Evolutionary conservation across 495 filamentous ascomycete genomes (phyloP).

Genomic region (Alectoria sarmentosa): DNA sequence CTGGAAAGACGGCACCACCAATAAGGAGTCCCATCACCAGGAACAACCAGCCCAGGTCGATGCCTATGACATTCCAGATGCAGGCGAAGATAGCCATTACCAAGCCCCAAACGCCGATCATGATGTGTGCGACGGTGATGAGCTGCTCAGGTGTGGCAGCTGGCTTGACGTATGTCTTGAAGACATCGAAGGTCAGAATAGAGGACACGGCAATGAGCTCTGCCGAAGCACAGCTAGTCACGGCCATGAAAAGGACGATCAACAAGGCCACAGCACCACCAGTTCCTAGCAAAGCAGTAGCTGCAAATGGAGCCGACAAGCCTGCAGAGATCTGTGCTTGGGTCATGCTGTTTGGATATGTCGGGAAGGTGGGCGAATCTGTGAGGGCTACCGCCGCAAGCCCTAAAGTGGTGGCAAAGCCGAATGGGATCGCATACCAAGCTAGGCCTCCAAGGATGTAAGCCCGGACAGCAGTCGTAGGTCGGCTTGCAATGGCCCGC

Average conservation of each 20-base stretch:
- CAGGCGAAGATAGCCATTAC: conserved; percentile 41
- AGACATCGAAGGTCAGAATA: conserved; percentile 50
- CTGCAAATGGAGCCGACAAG: conserved; percentile 40
- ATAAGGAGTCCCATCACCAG: conserved; percentile 41
- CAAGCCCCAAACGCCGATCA: conserved; percentile 41
- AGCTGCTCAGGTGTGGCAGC: conserved; percentile 37
- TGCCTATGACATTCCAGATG: conserved; percentile 37
- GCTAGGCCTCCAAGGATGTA: conserved; percentile 46
- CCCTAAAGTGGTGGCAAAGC: conserved; percentile 43
- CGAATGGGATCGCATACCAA: conserved; percentile 46
- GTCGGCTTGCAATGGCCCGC: conserved; percentile 43
- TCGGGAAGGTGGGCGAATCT: conserved; percentile 41
- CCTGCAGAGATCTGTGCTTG: conserved; percentile 39
- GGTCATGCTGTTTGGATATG: conserved; percentile 45
- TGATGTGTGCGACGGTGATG: conserved; percentile 41
- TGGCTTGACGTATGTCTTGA: conserved; percentile 47
- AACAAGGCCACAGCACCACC: conserved; percentile 43
- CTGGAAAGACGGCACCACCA: conserved; percentile 43
- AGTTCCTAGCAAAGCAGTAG: conserved; percentile 42
- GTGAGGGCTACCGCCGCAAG: conserved; percentile 44
- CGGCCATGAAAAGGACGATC: conserved; percentile 48
- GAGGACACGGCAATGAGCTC: conserved; percentile 50
- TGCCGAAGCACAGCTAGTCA: conserved; percentile 42
- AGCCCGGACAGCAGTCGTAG: conserved; percentile 38
- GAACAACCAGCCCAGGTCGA: conserved; percentile 43